Evolutionary conservation across 73 alveolate species (phyloP), one percentile per base, ranked within the genome.

Genomic region (Uronychia setigera): DNA sequence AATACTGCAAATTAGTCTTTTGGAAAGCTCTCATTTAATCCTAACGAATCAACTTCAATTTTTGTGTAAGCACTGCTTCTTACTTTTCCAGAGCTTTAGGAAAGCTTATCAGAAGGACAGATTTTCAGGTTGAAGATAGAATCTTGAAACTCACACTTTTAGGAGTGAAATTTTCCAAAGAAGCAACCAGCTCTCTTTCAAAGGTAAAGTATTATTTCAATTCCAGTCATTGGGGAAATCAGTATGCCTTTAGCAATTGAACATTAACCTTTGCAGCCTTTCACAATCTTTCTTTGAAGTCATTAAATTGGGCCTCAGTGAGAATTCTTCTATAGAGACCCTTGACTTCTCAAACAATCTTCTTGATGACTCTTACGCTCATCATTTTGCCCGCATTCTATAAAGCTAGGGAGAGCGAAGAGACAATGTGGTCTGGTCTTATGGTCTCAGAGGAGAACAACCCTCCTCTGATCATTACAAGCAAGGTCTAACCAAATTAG

Each of bases 341-440:
- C 29, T 92, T 29, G 93, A 92, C 77, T 88, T 92, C 74, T 77
- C 93, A 30, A 78, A 80, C 80, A 92, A 88, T 84, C 84, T 86
- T n/a, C 59, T 92, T 0, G 82, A 32, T 80, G 97, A 92, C 77
- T 59, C 85, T 31, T 79, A 58, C 82, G 28, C 90, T 0, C 32
- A 84, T 30, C 81, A 84, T 83, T 35, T 92, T 35, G 88, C 95
- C 29, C 78, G 92, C 30, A 81, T 92, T 31, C 82, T 92, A 26
- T 76, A 87, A 34, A 78, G 93, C 33, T 88, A 90, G 78, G 59
- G 94, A 1, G 95, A 92, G 77, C 67, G 97, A 35, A 89, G 97
- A 67, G 97, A 92, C 80, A 83, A 92, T 58, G 59, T 92, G 0
- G 85, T 92, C 13, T 92, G 97, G 95, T 59, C 97, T 0, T 90